Percentiles rank a stretch among this genome's conserved stretches.
phyloP scores from a whole-genome alignment of 2,329 filamentous ascomycete species.

The Aspergillus fumigatiaffinis region DNA sequence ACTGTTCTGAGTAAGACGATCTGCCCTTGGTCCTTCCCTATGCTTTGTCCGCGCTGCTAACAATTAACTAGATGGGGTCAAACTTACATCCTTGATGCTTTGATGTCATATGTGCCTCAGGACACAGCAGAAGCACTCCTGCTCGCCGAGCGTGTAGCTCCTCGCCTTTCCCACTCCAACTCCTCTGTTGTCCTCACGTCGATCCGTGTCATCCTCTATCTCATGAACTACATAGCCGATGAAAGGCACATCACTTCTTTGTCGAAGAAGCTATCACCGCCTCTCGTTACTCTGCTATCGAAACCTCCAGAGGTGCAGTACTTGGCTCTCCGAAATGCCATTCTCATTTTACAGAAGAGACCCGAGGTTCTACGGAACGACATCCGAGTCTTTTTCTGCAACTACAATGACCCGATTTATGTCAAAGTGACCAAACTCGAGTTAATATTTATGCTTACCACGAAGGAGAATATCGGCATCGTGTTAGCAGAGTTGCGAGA shows the following conservation, averaged over 20 bases:
- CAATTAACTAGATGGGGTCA: slow-evolving; percentile 75
- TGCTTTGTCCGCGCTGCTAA: slow-evolving; percentile 7
- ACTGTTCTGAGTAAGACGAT: slow-evolving; percentile 83
- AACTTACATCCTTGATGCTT: slow-evolving; percentile 93
- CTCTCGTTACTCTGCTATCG: slow-evolving; percentile 86
- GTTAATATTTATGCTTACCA: slow-evolving; percentile 98
- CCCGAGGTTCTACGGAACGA: slow-evolving; percentile 94
- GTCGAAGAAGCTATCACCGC: slow-evolving; percentile 90
- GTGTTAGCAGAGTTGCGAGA: slow-evolving; percentile 91
- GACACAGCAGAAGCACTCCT: slow-evolving; percentile 83
- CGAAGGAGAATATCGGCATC: slow-evolving; percentile 90
- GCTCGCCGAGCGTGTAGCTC: slow-evolving; percentile 87
- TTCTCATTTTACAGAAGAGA: slow-evolving; percentile 86
- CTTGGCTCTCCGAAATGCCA: slow-evolving; percentile 84
- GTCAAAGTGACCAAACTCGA: slow-evolving; percentile 99
- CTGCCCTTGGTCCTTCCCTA: neutral
- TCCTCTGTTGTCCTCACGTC: slow-evolving; percentile 94
- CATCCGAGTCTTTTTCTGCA: slow-evolving; percentile 98
- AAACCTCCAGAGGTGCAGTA: slow-evolving; percentile 99
- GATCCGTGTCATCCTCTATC: slow-evolving; percentile 91
- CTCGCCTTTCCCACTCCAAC: slow-evolving; percentile 94
- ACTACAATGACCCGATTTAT: slow-evolving; percentile 99
- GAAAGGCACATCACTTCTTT: slow-evolving; percentile 81
- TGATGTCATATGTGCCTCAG: slow-evolving; percentile 97
- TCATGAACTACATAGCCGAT: slow-evolving; percentile 98